Evolutionary conservation across 2,329 filamentous ascomycete species (phyloP).

Genomic region (Aspergillus neotritici): DNA sequence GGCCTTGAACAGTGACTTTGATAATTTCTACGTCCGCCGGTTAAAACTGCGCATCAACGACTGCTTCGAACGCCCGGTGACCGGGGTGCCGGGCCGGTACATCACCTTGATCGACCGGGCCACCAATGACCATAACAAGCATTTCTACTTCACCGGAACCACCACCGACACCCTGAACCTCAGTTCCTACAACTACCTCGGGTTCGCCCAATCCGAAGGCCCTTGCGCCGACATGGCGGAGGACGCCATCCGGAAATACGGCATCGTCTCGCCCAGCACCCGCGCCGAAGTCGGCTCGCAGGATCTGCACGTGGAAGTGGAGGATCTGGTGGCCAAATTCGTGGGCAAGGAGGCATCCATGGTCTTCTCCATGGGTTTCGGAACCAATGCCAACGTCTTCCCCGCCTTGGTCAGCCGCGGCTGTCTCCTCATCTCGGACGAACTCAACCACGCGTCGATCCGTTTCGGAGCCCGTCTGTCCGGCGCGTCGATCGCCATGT

Average conservation of each 20-base stretch:
- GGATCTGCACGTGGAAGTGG: slow-evolving; percentile 82
- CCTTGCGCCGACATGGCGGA: slow-evolving; percentile 93
- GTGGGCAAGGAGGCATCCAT: slow-evolving; percentile 92
- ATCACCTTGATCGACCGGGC: slow-evolving; percentile 89
- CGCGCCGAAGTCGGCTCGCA: slow-evolving; percentile 79
- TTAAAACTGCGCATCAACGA: slow-evolving; percentile 94
- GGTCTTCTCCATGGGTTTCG: slow-evolving; percentile 99
- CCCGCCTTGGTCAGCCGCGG: slow-evolving; percentile 88
- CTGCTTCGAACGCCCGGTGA: slow-evolving; percentile 87
- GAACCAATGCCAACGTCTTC: slow-evolving; percentile 90
- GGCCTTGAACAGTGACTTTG: slow-evolving; percentile 94
- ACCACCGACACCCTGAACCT: slow-evolving; percentile 94
- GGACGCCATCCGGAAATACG: slow-evolving; percentile 76
- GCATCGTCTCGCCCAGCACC: slow-evolving; percentile 74
- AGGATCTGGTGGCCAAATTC: slow-evolving; percentile 81
- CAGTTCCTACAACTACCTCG: slow-evolving; percentile 99
- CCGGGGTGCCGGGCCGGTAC: slow-evolving; percentile 87
- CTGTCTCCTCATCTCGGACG: slow-evolving; percentile 90
- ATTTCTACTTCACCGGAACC: slow-evolving; percentile 83
- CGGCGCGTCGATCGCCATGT: slow-evolving; percentile 88
- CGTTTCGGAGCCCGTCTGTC: slow-evolving; percentile 91
- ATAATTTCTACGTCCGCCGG: slow-evolving; percentile 93
- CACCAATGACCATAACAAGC: slow-evolving; percentile 85
- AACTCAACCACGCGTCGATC: slow-evolving; percentile 96
- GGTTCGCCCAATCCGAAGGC: slow-evolving; percentile 94